Percentiles rank a stretch among this genome's conserved stretches.
Evolutionary conservation across 257 asterid genomes (phyloP).

Genomic region (Fraxinus pennsylvanica): DNA sequence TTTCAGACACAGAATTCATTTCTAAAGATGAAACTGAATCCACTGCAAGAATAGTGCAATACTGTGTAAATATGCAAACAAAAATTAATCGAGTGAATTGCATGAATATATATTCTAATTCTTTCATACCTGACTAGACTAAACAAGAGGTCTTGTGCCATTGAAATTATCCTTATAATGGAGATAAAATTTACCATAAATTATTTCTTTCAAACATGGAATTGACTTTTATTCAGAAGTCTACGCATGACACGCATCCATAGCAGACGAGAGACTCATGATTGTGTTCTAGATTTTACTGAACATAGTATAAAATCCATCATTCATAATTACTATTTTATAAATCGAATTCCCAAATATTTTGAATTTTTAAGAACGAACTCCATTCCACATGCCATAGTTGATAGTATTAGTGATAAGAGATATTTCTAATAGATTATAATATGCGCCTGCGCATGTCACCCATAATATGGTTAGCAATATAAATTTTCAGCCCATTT

Average conservation of each 20-base stretch:
- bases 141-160: background rate
- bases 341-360: too few relatives aligned
- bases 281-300: background rate
- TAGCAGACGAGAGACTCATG: background rate
- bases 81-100: background rate
- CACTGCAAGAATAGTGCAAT: slow-evolving; percentile 48
- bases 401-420: background rate
- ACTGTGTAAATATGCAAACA: slow-evolving; percentile 18
- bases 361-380: too few relatives aligned
- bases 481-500: background rate
- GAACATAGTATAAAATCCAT: background rate
- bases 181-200: background rate
- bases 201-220: background rate
- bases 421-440: background rate
- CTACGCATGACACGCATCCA: background rate
- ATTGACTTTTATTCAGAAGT: background rate
- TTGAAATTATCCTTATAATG: background rate
- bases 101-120: slow-evolving; percentile 8
- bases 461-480: background rate
- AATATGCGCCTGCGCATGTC: background rate
- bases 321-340: background rate
- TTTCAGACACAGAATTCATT: slow-evolving; percentile 54
- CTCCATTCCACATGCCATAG: too few relatives aligned
- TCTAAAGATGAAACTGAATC: slow-evolving; percentile 62
- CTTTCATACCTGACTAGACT: background rate